These are phyloP conservation scores for Lepidium sativum DNA, from an alignment of 345 rosid species.

Conservation along the genomic window DNA sequence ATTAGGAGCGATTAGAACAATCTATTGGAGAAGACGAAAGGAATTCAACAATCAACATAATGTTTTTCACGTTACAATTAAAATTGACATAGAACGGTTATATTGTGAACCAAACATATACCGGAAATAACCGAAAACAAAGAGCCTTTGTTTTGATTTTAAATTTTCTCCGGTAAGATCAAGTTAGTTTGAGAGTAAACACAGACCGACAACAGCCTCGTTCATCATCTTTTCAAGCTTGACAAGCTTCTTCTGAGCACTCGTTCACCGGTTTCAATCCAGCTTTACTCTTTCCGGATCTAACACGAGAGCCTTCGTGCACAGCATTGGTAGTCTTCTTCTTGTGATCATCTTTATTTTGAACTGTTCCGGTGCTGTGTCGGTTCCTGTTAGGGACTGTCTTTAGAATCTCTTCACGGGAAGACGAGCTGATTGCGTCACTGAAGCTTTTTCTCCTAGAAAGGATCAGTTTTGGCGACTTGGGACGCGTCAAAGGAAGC, in stretches of 20 bases:
- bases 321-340: constrained; percentile 12
- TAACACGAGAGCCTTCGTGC: constrained; percentile 33
- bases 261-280: constrained; percentile 35
- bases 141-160: constrained; percentile 12
- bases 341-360: constrained; percentile 19
- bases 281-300: constrained; percentile 34
- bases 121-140: constrained; percentile 24
- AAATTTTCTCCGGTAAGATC: background rate
- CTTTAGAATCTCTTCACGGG: constrained; percentile 16
- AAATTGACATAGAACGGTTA: constrained; percentile 16
- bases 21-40: background rate
- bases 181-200: constrained; percentile 21
- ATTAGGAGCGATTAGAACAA: too few relatives aligned
- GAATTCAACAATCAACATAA: constrained; percentile 21
- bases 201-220: constrained; percentile 15
- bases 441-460: constrained; percentile 61
- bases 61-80: constrained; percentile 5
- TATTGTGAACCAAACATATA: constrained; percentile 15
- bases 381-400: constrained; percentile 18
- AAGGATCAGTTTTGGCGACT: constrained; percentile 54
- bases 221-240: constrained; percentile 18
- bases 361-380: constrained; percentile 39
- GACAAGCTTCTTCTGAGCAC: constrained; percentile 30
- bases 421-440: constrained; percentile 27
- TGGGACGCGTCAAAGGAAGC: constrained; percentile 81